Percentiles rank a stretch among this genome's conserved stretches.
Conservation (phyloP, 2,329 filamentous ascomycete genomes). For the Hypoxylon sp. region DNA sequence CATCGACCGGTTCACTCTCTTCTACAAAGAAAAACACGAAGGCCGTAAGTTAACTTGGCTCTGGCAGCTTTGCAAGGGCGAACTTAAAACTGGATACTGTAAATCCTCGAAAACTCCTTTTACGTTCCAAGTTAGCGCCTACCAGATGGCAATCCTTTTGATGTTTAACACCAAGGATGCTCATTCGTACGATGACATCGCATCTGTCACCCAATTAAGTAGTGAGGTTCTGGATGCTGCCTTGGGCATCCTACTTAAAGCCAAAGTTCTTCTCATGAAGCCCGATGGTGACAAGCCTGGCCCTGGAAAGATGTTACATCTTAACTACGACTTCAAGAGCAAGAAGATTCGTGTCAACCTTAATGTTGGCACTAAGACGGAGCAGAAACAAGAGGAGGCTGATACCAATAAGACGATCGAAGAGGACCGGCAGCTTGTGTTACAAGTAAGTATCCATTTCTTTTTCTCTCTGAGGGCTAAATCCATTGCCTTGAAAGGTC, state of each 20-base stretch:
- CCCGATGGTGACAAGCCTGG: conserved; percentile 82
- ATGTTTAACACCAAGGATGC: conserved; percentile 94
- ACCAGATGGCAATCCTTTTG: conserved; percentile 96
- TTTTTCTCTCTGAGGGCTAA: not conserved
- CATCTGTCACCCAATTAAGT: conserved; percentile 82
- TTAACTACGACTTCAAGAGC: conserved; percentile 97
- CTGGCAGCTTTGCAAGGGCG: conserved; percentile 98
- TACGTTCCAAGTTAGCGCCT: conserved; percentile 97
- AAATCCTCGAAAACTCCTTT: conserved; percentile 91
- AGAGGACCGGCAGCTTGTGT: conserved; percentile 94
- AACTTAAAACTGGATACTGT: conserved; percentile 94
- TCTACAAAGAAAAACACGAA: conserved; percentile 97
- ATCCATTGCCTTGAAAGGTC: not conserved
- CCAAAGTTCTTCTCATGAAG: conserved; percentile 84
- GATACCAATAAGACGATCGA: conserved; percentile 99
- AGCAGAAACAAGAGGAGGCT: conserved; percentile 95
- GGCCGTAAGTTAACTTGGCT: conserved; percentile 97
- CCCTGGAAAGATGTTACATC: conserved; percentile 81
- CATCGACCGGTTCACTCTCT: conserved; percentile 89
- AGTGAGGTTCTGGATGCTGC: conserved; percentile 89
- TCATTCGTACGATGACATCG: conserved; percentile 89
- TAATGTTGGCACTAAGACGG: conserved; percentile 93
- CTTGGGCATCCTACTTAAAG: conserved; percentile 89
- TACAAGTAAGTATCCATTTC: conserved; percentile 79
- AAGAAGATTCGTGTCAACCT: conserved; percentile 99